Evolutionary conservation across 1,284 basidiomycete genomes (phyloP), one percentile per base, ranked within the genome.

Genomic region (Cryptococcus sp.): DNA sequence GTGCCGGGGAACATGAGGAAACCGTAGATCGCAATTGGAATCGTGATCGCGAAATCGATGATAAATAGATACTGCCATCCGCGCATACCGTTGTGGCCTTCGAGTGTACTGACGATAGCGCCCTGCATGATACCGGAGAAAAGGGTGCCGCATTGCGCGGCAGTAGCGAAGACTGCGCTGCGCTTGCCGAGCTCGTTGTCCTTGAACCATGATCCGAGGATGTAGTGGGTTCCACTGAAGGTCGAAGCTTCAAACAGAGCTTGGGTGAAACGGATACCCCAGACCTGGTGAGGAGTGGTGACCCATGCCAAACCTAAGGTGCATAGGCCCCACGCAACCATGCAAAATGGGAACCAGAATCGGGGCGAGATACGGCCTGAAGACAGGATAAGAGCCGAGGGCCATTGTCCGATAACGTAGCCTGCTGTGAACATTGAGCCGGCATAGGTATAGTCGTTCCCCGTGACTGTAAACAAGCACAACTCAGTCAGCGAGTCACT

Each of bases 41-140:
- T 52, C 11, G 70, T 70, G 52, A 70, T 72, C 43, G 58, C 51
- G 29, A 69, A 72, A 58, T 74, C 71, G 51, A 74, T 73, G 48
- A 74, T 61, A 52, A 73, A 74, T 2, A 74, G 61, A 65, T 67
- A 73, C 57, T 75, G 62, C 72, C 69, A 74, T 13, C 74, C 73
- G 0, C 39, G 45, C 8, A 64, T 45, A 44, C 70, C 69, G 41
- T 46, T 43, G 20, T 55, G 58, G 13, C 70, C 72, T 1, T 73
- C 59, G 20, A 77, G 57, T 5, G 68, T 67, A 13, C 52, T 39
- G 20, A 67, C 57, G 52, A 77, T 77, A 5, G 60, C 67, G 23
- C 75, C 75, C 52, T 74, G 73, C 69, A 77, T 72, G 45, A 77
- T 59, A 38, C 73, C 73, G 3, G 66, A 67, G 64, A 77, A 75